A percentile compares a stretch with the other conserved stretches of the same genome.
Conservation (phyloP, 805 yeast genomes). For the Cyberlindnera americana region DNA sequence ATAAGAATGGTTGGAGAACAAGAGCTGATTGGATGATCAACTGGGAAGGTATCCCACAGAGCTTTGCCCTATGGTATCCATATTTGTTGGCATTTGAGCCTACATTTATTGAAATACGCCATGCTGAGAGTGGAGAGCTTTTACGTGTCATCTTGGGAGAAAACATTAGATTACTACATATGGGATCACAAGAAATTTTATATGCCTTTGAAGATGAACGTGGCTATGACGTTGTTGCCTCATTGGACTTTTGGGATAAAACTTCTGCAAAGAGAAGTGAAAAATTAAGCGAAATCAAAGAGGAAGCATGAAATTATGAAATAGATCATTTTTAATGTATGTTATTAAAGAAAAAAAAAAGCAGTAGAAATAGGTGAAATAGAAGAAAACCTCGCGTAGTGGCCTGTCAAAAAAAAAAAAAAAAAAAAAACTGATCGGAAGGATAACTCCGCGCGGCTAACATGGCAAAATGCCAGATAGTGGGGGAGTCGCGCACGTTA, state of each 20-base stretch:
- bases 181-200: slow-evolving; percentile 87
- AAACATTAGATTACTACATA: slow-evolving; percentile 82
- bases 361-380: not conserved
- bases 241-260: slow-evolving; percentile 81
- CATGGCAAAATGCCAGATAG: not conserved
- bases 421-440: not conserved
- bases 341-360: too few relatives aligned
- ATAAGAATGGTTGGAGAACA: slow-evolving; percentile 94
- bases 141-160: slow-evolving; percentile 90
- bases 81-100: slow-evolving; percentile 87
- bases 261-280: slow-evolving; percentile 22
- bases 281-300: slow-evolving; percentile 25
- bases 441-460: not conserved
- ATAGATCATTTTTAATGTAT: too few relatives aligned
- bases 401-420: too few relatives aligned
- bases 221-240: slow-evolving; percentile 90
- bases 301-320: slow-evolving; percentile 6
- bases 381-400: too few relatives aligned
- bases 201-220: slow-evolving; percentile 88
- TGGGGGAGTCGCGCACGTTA: too few relatives aligned
- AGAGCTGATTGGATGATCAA: slow-evolving; percentile 89
- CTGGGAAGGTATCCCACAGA: slow-evolving; percentile 96
- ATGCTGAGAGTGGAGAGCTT: slow-evolving; percentile 82
- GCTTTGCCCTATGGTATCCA: slow-evolving; percentile 92
- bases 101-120: slow-evolving; percentile 86